Percentiles rank a stretch among this genome's conserved stretches.
Conservation (phyloP, 1,284 basidiomycete species). For the Moesziomyces aphidis region DNA sequence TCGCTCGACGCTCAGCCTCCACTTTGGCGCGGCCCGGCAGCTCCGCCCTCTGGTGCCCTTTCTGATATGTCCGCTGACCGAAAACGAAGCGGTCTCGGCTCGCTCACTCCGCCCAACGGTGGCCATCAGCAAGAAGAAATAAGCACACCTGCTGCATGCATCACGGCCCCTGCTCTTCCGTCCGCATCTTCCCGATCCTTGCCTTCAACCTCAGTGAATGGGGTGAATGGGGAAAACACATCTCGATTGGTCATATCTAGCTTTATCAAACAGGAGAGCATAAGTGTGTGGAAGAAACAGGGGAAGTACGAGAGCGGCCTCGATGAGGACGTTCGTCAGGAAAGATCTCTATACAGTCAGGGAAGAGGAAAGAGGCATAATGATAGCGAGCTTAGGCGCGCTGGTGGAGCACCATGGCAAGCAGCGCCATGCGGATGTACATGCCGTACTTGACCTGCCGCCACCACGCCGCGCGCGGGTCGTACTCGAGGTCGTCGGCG, state of each 20-base stretch:
- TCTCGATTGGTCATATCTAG: neutral
- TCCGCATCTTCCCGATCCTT: too few relatives aligned
- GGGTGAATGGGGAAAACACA: neutral
- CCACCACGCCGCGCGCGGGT: constrained; percentile 95
- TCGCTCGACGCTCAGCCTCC: neutral
- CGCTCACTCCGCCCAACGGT: too few relatives aligned
- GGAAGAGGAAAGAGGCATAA: neutral
- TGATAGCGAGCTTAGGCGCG: constrained; percentile 10
- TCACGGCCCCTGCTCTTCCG: too few relatives aligned
- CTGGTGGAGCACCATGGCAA: constrained; percentile 61
- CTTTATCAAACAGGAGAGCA: neutral
- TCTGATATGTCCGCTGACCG: too few relatives aligned
- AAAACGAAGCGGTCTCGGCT: too few relatives aligned
- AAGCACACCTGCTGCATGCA: too few relatives aligned
- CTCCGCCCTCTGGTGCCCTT: too few relatives aligned
- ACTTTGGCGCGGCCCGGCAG: neutral
- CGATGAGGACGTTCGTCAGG: too few relatives aligned
- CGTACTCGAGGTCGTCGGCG: constrained; percentile 97
- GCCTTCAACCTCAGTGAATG: too few relatives aligned
- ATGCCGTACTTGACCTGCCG: constrained; percentile 98
- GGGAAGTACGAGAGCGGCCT: too few relatives aligned
- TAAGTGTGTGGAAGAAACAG: neutral
- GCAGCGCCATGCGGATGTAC: constrained; percentile 71
- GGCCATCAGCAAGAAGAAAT: too few relatives aligned
- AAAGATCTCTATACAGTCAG: neutral